Evolutionary conservation across 1,139 yeast species (phyloP), one percentile per base, ranked within the genome.

Genomic region (Suhomyces coccinellae): DNA sequence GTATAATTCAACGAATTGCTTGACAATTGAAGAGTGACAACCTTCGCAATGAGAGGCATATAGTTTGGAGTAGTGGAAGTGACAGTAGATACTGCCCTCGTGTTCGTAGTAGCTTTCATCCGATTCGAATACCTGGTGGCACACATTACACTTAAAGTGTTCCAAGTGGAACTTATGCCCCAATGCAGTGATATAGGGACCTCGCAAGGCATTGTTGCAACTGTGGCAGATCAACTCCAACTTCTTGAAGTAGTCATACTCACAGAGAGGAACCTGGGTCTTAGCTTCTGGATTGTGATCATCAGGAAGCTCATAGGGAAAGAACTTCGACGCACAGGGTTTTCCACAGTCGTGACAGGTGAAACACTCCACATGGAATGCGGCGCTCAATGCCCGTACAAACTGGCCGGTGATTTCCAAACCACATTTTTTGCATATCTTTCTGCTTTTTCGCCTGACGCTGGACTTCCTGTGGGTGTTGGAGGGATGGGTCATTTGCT

Each of bases 91-190:
- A 50, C 81, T 78, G 50, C 85, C 83, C 29, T 86, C 84, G 61
- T 88, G 95, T 64, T 93, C 97, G 63, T 91, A 93, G 63, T 88
- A 89, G 55, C 93, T 88, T 64, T 93, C 98, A 49, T 91, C 95
- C 1, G 89, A 83, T 40, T 95, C 97, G 64, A 95, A 93, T 17
- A 88, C 90, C 42, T 84, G 83, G 40, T 85, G 82, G 62, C 99
- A 95, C 26, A 89, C 82, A 12, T 88, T 84, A 67, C 99, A 93
- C 46, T 89, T 87, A 66, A 95, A 95, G 65, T 95, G 99, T 54
- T 95, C 97, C 46, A 93, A 83, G 59, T 95, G 99, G 62, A 90
- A 95, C 58, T 93, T 88, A 56, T 85, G 82, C 12, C 96, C 96
- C 57, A 91, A 77, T 0, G 98, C 98, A 1, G 97, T 90, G 49